These are phyloP conservation scores for Eremochloa ophiuroides DNA, from an alignment of 176 grass and related monocot species.

Conservation along the genomic window DNA sequence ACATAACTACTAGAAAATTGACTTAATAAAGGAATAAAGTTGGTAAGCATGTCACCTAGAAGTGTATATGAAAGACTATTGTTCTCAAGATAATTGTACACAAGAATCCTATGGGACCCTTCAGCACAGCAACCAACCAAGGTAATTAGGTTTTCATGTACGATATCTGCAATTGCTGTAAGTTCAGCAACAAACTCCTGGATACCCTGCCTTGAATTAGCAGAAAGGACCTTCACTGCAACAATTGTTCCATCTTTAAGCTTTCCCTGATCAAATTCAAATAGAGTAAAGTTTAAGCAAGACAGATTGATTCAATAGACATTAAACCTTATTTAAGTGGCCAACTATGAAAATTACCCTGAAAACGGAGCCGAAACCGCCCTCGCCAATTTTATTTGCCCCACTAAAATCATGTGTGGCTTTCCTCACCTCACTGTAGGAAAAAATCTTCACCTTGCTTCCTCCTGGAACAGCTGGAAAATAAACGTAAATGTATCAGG, in stretches of 20 bases:
- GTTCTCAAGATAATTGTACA: conserved; percentile 85
- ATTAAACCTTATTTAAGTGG: not conserved
- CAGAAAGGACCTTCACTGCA: conserved; percentile 77
- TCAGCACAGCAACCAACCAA: conserved; percentile 76
- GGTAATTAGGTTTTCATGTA: conserved; percentile 76
- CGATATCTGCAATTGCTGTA: conserved; percentile 53
- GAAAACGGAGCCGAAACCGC: conserved; percentile 83
- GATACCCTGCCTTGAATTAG: conserved; percentile 70
- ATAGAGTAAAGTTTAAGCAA: conserved; percentile 22
- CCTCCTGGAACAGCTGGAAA: conserved; percentile 37
- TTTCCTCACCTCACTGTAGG: conserved; percentile 67
- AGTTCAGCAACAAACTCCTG: conserved; percentile 68
- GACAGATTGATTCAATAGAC: not conserved
- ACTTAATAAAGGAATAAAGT: not conserved
- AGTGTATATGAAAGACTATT: conserved; percentile 74
- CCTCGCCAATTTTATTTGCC: conserved; percentile 78
- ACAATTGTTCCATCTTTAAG: conserved; percentile 69
- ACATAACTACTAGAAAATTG: conserved; percentile 4
- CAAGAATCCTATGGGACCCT: conserved; percentile 66
- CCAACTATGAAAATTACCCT: conserved; percentile 48
- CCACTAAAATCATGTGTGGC: conserved; percentile 71
- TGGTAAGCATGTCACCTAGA: conserved; percentile 50
- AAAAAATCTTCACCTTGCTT: conserved; percentile 55
- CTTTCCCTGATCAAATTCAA: conserved; percentile 55
- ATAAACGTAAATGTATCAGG: conserved; percentile 25